Evolutionary conservation across 345 rosid genomes (phyloP), one percentile per base, ranked within the genome.

Genomic region (Leavenworthia alabamica): DNA sequence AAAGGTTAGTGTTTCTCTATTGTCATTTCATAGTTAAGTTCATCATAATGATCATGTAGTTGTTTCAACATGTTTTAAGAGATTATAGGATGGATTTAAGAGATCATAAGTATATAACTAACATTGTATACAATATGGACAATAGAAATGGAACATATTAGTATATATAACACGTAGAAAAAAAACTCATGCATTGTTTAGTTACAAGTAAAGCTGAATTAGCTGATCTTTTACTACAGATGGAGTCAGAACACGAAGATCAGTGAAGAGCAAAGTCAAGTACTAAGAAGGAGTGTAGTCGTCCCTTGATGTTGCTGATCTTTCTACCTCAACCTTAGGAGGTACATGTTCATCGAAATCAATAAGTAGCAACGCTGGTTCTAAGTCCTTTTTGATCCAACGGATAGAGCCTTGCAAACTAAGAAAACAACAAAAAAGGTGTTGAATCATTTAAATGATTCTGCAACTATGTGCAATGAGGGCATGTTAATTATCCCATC

Each of bases 401-500:
- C 3, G 98, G 98, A 64, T 92, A 92, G 12, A 92, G 93, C 6
- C 98, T 89, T 40, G 95, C 98, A 70, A 92, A 92, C 98, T n/a
- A n/a, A n/a, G n/a, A n/a, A n/a, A n/a, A n/a, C n/a, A 37, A 40
- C 7, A 46, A 10, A 15, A n/a, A 28, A 24, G 65, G 47, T 13
- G 55, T 49, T 56, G 31, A 66, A 79, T 82, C 82, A 71, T 78
- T 83, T 83, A n/a, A 68, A 12, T 50, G 27, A 47, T 67, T 67
- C 43, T 14, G 24, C 84, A 83, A 81, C 83, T 81, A 59, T 86
- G 84, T 3, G 98, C 92, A 8, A 89, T 79, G 40, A 92, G 66
- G 0, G 96, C 96, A 92, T 83, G 81, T 92, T 92, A 62, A 86
- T 89, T 32, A 92, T 79, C 24, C 98, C 96, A n/a, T 96, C 98